Conservation (phyloP, 345 rosid species). For the Noccaea bulbosa region DNA sequence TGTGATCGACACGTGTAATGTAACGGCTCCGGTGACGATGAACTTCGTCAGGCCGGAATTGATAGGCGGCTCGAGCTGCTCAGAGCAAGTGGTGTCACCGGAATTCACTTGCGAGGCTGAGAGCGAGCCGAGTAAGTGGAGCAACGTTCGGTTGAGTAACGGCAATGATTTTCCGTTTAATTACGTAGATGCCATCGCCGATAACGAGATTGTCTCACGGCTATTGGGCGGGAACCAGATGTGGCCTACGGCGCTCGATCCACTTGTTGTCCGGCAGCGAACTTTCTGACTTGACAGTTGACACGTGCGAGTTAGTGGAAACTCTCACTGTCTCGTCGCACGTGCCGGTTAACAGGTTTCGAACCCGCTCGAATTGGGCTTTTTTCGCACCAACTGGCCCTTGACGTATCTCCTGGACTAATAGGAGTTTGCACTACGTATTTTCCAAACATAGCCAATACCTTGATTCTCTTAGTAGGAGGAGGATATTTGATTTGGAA, state of each 20-base stretch:
- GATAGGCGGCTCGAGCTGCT: slow-evolving; percentile 75
- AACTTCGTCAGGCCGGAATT: neutral
- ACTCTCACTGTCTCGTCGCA: neutral
- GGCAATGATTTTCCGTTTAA: slow-evolving; percentile 45
- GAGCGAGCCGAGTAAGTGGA: slow-evolving; percentile 64
- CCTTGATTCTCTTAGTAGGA: neutral
- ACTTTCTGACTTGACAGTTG: slow-evolving; percentile 35
- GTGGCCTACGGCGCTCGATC: slow-evolving; percentile 67
- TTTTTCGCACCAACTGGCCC: slow-evolving; percentile 8
- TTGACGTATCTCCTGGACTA: neutral
- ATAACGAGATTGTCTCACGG: slow-evolving; percentile 44
- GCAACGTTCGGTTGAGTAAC: slow-evolving; percentile 47
- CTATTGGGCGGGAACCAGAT: slow-evolving; percentile 54
- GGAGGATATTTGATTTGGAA: neutral
- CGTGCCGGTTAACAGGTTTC: slow-evolving; percentile 17
- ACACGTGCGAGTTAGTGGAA: slow-evolving; percentile 28
- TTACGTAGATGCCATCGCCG: slow-evolving; percentile 60
- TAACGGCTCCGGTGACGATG: slow-evolving; percentile 29
- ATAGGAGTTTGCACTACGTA: neutral
- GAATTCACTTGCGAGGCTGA: slow-evolving; percentile 82
- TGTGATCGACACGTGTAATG: slow-evolving; percentile 3
- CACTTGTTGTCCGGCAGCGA: slow-evolving; percentile 62
- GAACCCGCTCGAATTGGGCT: slow-evolving; percentile 4
- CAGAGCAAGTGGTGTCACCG: slow-evolving; percentile 82
- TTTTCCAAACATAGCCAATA: slow-evolving; percentile 8